These are phyloP conservation scores for Amanita subjunquillea DNA, from an alignment of 768 basidiomycete genomes.

Conservation along the genomic window DNA sequence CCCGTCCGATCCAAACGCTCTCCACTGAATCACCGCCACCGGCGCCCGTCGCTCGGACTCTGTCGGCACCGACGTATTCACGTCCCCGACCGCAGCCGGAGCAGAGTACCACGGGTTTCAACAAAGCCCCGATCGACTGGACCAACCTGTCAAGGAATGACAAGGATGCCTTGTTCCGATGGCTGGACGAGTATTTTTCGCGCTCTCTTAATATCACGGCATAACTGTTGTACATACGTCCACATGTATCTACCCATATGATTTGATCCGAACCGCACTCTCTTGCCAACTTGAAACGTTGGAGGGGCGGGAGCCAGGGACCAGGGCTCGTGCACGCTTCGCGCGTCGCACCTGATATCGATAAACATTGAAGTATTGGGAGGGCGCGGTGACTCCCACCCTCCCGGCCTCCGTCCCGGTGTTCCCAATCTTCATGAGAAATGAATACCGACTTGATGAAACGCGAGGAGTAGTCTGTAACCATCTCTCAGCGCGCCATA, in stretches of 20 bases:
- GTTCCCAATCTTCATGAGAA: conserved; percentile 36
- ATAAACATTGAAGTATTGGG: not conserved
- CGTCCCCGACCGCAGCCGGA: not conserved
- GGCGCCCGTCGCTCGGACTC: conserved; percentile 2
- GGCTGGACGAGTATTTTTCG: conserved; percentile 77
- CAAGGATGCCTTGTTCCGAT: conserved; percentile 63
- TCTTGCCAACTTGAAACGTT: not conserved
- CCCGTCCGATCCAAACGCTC: conserved; percentile 17
- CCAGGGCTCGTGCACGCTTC: not conserved
- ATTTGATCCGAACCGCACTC: not conserved
- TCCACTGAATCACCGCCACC: conserved; percentile 2
- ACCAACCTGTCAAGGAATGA: conserved; percentile 54
- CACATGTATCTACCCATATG: not conserved
- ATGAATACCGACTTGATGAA: conserved; percentile 67
- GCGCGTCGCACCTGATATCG: not conserved
- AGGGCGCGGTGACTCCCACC: not conserved
- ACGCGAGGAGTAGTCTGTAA: conserved; percentile 56
- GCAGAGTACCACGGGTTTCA: conserved; percentile 1
- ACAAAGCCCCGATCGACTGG: conserved; percentile 46
- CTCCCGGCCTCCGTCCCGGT: not conserved
- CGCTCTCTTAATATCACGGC: conserved; percentile 21
- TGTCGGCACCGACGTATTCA: not conserved
- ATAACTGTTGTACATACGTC: too few species aligned
- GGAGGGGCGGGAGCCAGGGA: not conserved
- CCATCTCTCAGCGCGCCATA: not conserved